Conservation (phyloP, 83 land plant genomes). For the Larix sibirica region DNA sequence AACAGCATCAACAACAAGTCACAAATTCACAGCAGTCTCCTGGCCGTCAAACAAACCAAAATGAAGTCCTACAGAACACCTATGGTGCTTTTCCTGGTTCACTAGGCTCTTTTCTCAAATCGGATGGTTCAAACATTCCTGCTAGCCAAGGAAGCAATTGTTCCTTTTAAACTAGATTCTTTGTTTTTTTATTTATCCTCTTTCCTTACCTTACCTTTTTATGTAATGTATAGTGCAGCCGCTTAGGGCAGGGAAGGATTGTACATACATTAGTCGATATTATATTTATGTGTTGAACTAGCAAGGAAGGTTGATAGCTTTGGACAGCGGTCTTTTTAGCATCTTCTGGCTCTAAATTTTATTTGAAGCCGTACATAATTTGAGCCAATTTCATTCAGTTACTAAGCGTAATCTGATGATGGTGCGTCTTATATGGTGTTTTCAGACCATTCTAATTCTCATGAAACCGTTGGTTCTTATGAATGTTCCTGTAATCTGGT, state of each 20-base stretch:
- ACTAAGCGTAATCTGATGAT: no score
- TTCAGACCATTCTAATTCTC: no score
- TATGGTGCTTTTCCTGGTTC: neutral
- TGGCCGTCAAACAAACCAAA: neutral
- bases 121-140: slow-evolving; percentile 5
- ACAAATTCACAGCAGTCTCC: neutral
- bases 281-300: no score
- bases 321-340: no score
- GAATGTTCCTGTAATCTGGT: no score
- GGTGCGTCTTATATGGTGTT: no score
- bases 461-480: no score
- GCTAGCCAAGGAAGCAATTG: slow-evolving; percentile 8
- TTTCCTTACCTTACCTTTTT: neutral
- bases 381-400: no score
- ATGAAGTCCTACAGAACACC: slow-evolving; percentile 4
- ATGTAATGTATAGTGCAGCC: neutral
- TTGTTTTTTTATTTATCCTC: neutral
- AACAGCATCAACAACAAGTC: neutral
- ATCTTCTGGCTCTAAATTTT: no score
- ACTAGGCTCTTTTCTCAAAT: slow-evolving; percentile 1
- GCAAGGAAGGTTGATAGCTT: no score
- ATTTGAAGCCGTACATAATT: no score
- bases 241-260: neutral
- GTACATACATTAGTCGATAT: neutral
- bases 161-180: slow-evolving; percentile 4